Percentiles rank a stretch among this genome's conserved stretches.
These are phyloP conservation scores for Neospermospora avenae DNA, from an alignment of 2,329 filamentous ascomycete species.

Conservation along the genomic window DNA sequence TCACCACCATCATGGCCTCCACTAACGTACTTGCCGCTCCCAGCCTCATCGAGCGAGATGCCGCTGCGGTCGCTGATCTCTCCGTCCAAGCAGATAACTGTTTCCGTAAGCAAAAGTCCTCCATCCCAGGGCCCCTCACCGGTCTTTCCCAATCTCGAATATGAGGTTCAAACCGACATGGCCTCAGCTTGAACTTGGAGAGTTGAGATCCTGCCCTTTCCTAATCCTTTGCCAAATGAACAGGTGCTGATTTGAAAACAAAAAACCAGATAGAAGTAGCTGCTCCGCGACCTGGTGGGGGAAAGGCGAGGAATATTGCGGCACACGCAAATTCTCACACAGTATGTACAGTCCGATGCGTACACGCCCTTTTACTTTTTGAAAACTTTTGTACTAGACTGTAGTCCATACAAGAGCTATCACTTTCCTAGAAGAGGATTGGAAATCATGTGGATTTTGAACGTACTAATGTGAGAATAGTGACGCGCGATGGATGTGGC, in stretches of 20 bases:
- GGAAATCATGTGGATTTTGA: too few species aligned
- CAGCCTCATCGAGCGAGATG: not conserved
- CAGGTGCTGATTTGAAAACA: not conserved
- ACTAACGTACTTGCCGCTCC: conserved; percentile 2
- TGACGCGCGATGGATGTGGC: conserved; percentile 1
- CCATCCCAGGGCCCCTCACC: not conserved
- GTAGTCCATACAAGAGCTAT: too few species aligned
- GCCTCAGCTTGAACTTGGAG: too few species aligned
- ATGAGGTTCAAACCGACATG: too few species aligned
- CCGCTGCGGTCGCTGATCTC: not conserved
- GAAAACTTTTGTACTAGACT: too few species aligned
- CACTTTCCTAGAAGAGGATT: too few species aligned
- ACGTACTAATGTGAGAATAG: too few species aligned
- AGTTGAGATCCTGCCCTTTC: too few species aligned
- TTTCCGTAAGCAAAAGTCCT: not conserved
- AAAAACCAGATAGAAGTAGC: not conserved
- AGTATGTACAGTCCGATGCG: not conserved
- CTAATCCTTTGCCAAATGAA: too few species aligned
- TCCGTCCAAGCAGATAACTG: conserved; percentile 2
- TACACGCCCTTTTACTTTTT: too few species aligned
- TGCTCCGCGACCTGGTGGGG: conserved; percentile 1
- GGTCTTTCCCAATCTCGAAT: not conserved
- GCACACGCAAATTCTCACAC: not conserved
- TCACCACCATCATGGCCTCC: not conserved
- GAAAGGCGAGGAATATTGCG: conserved; percentile 4